These are phyloP conservation scores for Rhododendron molle DNA, from an alignment of 148 eudicot species.

Conservation along the genomic window DNA sequence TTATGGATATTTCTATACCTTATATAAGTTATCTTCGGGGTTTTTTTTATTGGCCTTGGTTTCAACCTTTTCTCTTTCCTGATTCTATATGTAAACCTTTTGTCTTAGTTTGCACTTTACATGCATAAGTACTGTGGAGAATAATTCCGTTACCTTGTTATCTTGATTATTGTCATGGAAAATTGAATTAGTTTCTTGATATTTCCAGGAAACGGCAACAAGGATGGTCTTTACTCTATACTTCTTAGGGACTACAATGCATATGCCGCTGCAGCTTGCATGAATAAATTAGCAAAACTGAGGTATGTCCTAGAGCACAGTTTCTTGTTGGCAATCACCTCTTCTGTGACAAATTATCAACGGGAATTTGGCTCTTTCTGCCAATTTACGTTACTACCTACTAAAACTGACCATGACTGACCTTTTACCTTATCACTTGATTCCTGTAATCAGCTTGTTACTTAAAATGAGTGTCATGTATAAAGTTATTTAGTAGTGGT, in stretches of 20 bases:
- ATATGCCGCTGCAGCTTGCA: constrained; percentile 93
- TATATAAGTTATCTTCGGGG: neutral
- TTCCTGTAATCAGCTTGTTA: neutral
- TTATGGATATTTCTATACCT: neutral
- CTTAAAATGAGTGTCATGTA: neutral
- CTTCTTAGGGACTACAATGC: constrained; percentile 90
- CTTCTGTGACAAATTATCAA: neutral
- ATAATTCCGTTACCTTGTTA: constrained; percentile 3
- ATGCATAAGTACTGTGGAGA: neutral
- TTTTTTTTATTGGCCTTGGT: neutral
- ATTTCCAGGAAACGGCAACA: constrained; percentile 83
- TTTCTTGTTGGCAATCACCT: neutral
- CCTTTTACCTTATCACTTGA: neutral
- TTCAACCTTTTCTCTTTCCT: neutral
- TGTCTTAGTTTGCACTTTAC: neutral
- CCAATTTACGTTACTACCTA: neutral
- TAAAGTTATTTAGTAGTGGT: neutral
- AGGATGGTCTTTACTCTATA: constrained; percentile 90
- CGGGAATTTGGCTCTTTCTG: neutral
- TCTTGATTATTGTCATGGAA: neutral
- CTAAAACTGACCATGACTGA: neutral
- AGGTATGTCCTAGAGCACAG: constrained; percentile 41
- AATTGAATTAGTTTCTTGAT: neutral
- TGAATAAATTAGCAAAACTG: constrained; percentile 93
- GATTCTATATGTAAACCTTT: neutral